phyloP scores from a whole-genome alignment of 768 basidiomycete genomes.

The Mycena albidolilacea region DNA sequence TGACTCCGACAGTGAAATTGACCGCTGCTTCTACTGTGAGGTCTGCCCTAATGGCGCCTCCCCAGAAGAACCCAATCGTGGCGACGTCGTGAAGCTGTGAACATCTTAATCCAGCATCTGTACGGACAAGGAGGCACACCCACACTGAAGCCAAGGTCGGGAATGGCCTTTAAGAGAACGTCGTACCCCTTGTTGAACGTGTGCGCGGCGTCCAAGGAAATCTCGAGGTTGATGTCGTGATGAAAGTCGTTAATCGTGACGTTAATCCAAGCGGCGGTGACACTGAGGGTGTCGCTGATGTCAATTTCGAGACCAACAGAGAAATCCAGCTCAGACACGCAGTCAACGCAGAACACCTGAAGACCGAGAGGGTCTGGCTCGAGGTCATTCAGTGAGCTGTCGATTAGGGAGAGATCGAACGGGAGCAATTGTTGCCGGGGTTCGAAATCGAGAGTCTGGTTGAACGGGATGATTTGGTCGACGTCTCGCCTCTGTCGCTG shows the following conservation, averaged over 20 bases:
- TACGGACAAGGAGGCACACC: neutral
- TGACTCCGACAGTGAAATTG: constrained; percentile 34
- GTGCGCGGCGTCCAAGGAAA: constrained; percentile 11
- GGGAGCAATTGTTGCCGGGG: constrained; percentile 35
- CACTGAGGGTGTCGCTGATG: neutral
- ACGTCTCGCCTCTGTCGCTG: constrained; percentile 1
- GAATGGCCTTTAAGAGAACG: constrained; percentile 13
- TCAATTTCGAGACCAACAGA: constrained; percentile 29
- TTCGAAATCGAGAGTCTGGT: constrained; percentile 15
- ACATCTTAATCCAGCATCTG: neutral
- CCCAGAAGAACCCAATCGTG: constrained; percentile 30
- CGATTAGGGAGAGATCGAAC: neutral
- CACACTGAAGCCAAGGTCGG: constrained; percentile 21
- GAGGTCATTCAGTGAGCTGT: neutral
- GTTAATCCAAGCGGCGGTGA: constrained; percentile 16
- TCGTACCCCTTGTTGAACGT: constrained; percentile 9
- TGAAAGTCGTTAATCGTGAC: constrained; percentile 28
- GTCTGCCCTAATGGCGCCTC: constrained; percentile 14
- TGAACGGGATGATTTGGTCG: constrained; percentile 9
- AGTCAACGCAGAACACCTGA: constrained; percentile 35
- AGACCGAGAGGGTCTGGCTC: constrained; percentile 20
- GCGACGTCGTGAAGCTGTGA: constrained; percentile 10
- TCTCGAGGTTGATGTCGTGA: constrained; percentile 31
- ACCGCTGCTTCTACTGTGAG: neutral
- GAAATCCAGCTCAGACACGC: constrained; percentile 25